Conservation (phyloP, 1,284 basidiomycete genomes). For the Trichosporon sp. region DNA sequence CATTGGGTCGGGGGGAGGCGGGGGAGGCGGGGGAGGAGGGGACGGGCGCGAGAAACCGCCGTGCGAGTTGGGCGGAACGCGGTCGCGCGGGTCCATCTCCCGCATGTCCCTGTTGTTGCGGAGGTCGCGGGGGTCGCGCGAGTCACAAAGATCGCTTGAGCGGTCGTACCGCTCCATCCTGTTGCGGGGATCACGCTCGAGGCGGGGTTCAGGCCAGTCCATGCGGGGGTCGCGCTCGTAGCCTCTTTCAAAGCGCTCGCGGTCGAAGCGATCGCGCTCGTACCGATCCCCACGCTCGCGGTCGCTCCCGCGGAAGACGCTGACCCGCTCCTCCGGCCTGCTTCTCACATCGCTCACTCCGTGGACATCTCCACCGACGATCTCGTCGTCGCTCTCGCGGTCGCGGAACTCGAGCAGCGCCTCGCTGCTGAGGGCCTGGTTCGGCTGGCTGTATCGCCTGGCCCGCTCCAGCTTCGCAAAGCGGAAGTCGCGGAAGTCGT, state of each 20-base stretch:
- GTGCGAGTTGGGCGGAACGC: background rate
- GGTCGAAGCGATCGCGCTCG: conserved; percentile 1
- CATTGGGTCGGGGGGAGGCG: no score
- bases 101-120: background rate
- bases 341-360: background rate
- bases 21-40: no score
- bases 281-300: background rate
- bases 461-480: conserved; percentile 26
- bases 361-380: background rate
- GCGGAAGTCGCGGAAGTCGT: conserved; percentile 27
- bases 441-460: background rate
- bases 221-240: background rate
- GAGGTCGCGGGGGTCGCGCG: background rate
- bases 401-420: conserved; percentile 19
- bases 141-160: background rate
- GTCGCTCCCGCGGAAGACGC: background rate
- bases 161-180: background rate
- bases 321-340: background rate
- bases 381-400: no score
- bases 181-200: background rate
- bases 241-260: background rate
- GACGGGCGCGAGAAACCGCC: background rate
- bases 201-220: background rate
- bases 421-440: background rate
- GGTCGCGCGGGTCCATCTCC: background rate